Evolutionary conservation across 495 filamentous ascomycete species (phyloP).

Genomic region (Chlorociboria aeruginascens): DNA sequence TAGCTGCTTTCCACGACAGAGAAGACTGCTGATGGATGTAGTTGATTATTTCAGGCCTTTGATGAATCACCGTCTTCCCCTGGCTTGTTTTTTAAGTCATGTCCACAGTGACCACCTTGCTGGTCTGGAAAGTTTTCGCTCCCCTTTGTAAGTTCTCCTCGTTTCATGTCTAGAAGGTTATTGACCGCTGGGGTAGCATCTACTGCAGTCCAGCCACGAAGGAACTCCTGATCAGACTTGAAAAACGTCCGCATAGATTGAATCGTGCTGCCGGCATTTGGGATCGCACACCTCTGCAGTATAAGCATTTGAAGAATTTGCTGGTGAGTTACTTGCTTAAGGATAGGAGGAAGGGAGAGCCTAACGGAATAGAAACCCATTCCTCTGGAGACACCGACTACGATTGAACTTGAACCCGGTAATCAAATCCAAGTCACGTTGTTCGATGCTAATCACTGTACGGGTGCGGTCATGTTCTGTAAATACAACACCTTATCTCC

Average conservation of each 20-base stretch:
- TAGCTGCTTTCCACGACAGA: background rate
- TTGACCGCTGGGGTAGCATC: conserved; percentile 31
- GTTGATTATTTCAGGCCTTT: conserved; percentile 75
- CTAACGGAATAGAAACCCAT: conserved; percentile 51
- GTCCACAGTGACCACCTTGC: conserved; percentile 85
- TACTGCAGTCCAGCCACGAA: conserved; percentile 82
- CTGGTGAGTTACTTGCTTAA: conserved; percentile 28
- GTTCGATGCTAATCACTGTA: conserved; percentile 86
- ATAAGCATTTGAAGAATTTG: conserved; percentile 62
- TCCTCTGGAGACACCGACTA: conserved; percentile 70
- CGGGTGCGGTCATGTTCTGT: conserved; percentile 84
- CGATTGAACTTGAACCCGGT: conserved; percentile 59
- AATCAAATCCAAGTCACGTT: conserved; percentile 67
- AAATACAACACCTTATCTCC: background rate
- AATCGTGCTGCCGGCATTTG: conserved; percentile 70
- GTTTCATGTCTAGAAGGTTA: background rate
- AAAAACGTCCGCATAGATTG: conserved; percentile 66
- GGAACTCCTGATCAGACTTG: conserved; percentile 64
- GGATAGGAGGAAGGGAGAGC: no score
- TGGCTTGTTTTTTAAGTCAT: conserved; percentile 88
- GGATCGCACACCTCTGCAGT: conserved; percentile 54
- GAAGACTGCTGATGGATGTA: background rate
- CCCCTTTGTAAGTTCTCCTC: conserved; percentile 46
- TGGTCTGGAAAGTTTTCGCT: conserved; percentile 64
- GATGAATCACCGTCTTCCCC: conserved; percentile 42